phyloP scores from a whole-genome alignment of 2,329 filamentous ascomycete species.

The Parascedosporium putredinis region DNA sequence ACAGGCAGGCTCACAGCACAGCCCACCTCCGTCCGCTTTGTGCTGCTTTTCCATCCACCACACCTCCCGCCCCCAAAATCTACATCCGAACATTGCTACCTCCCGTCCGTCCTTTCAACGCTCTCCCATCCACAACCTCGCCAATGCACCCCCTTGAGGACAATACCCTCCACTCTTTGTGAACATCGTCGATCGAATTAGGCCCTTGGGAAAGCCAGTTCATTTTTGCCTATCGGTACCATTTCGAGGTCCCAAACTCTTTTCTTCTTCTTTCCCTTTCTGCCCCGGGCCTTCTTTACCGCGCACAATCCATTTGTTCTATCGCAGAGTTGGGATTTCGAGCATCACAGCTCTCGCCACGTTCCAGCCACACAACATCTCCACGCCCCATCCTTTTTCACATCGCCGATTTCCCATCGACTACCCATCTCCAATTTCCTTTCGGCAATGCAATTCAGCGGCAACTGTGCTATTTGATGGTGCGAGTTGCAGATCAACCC shows the following conservation, averaged over 20 bases:
- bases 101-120: not conserved
- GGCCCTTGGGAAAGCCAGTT: not conserved
- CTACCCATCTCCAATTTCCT: constrained; percentile 1
- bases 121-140: not conserved
- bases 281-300: not conserved
- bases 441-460: constrained; percentile 6
- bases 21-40: not conserved
- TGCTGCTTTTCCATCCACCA: not conserved
- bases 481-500: not conserved
- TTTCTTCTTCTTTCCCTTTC: not conserved
- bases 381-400: not conserved
- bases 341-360: constrained; percentile 29
- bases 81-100: not conserved
- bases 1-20: not conserved
- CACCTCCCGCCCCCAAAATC: not conserved
- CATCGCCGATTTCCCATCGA: no score
- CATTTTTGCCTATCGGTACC: no score
- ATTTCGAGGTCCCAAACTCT: no score
- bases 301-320: not conserved
- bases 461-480: not conserved
- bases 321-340: not conserved
- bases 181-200: not conserved
- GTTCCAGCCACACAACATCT: constrained; percentile 16
- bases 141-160: not conserved
- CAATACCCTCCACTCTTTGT: not conserved